A percentile compares a stretch with the other conserved stretches of the same genome.
These are phyloP conservation scores for Fabrea salina DNA, from an alignment of 169 alveolate species.

Conservation along the genomic window DNA sequence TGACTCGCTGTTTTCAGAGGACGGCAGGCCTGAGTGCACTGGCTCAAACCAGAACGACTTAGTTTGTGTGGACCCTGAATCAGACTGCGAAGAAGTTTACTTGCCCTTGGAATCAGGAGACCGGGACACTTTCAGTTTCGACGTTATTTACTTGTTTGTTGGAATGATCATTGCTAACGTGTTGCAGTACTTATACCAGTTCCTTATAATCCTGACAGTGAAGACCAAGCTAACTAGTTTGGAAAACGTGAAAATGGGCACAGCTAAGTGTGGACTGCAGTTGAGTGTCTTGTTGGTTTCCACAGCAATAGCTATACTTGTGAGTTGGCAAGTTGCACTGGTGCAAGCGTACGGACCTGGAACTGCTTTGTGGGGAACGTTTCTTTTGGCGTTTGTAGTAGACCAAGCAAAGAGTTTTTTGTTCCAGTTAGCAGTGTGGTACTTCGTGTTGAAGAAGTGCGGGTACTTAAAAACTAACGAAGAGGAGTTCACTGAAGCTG, in stretches of 20 bases:
- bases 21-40: not conserved
- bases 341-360: slow-evolving; percentile 31
- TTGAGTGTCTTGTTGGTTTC: slow-evolving; percentile 17
- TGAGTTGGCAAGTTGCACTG: not conserved
- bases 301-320: not conserved
- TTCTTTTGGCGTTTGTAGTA: slow-evolving; percentile 33
- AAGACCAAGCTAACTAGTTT: slow-evolving; percentile 16
- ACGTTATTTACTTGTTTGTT: slow-evolving; percentile 9
- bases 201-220: slow-evolving; percentile 34
- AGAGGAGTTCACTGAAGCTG: slow-evolving; percentile 30
- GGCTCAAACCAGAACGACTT: not conserved
- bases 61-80: slow-evolving; percentile 32
- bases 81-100: slow-evolving; percentile 32
- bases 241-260: slow-evolving; percentile 25
- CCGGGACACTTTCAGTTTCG: not conserved
- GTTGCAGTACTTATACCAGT: slow-evolving; percentile 41
- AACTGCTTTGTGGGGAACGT: slow-evolving; percentile 18
- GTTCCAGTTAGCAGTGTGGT: slow-evolving; percentile 33
- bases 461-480: slow-evolving; percentile 43
- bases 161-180: slow-evolving; percentile 27
- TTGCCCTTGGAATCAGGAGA: not conserved
- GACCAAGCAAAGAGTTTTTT: slow-evolving; percentile 39
- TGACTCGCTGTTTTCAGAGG: slow-evolving; percentile 3
- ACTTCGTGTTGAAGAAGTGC: slow-evolving; percentile 40
- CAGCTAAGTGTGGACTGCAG: slow-evolving; percentile 24